These are phyloP conservation scores for Eimeria praecox DNA, from an alignment of 169 alveolate species.

Conservation along the genomic window DNA sequence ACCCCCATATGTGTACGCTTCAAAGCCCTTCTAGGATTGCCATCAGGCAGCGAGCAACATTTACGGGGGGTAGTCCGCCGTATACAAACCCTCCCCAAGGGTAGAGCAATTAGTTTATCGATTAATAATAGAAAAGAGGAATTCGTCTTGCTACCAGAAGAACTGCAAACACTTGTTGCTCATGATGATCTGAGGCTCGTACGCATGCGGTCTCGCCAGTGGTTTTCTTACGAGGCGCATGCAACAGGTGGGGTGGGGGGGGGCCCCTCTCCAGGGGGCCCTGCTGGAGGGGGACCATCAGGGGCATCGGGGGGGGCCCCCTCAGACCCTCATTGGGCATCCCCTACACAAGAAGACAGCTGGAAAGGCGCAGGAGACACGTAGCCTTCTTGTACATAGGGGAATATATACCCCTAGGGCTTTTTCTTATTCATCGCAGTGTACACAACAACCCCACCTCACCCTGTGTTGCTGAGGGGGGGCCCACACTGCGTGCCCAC, in stretches of 20 bases:
- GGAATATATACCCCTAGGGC: not conserved
- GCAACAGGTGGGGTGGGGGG: no score
- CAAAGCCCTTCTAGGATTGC: constrained; percentile 72
- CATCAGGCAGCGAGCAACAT: constrained; percentile 75
- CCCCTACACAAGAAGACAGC: constrained; percentile 40
- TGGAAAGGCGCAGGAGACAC: constrained; percentile 26
- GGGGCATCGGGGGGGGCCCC: not conserved
- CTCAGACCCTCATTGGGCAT: not conserved
- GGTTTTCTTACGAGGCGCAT: constrained; percentile 62
- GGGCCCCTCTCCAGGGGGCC: not conserved
- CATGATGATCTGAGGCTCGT: constrained; percentile 76
- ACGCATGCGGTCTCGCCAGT: constrained; percentile 74
- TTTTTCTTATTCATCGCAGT: not conserved
- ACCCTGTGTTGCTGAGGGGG: no score
- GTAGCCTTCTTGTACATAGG: not conserved
- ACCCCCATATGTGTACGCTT: constrained; percentile 74
- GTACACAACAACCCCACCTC: not conserved
- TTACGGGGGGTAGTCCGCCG: constrained; percentile 64
- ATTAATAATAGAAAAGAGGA: constrained; percentile 67
- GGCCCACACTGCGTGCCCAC: no score
- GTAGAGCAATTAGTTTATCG: constrained; percentile 10
- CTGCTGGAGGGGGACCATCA: not conserved
- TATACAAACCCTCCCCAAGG: not conserved
- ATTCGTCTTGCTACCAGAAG: constrained; percentile 40
- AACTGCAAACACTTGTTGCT: constrained; percentile 64